Evolutionary conservation across 495 filamentous ascomycete genomes (phyloP).

Genomic region (Neurospora pannonica): DNA sequence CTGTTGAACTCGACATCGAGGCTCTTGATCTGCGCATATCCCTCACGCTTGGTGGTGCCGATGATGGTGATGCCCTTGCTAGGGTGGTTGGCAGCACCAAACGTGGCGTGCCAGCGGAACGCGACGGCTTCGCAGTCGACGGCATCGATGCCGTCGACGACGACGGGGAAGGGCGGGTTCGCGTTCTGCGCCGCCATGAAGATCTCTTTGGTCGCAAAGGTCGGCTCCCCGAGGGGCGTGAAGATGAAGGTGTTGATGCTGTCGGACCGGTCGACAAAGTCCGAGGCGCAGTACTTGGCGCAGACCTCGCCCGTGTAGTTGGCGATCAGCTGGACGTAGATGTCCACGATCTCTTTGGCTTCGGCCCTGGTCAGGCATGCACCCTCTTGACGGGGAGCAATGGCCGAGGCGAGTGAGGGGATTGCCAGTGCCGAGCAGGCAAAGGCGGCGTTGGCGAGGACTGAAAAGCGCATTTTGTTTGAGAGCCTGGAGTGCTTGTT

Average conservation of each 20-base stretch:
- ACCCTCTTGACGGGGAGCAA: constrained; percentile 5
- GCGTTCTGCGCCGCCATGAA: constrained; percentile 26
- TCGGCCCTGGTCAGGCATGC: constrained; percentile 21
- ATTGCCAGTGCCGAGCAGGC: constrained; percentile 19
- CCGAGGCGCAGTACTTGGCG: constrained; percentile 26
- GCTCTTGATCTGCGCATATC: constrained; percentile 23
- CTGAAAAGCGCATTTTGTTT: constrained; percentile 18
- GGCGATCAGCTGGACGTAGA: constrained; percentile 23
- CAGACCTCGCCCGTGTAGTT: constrained; percentile 24
- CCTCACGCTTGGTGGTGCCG: constrained; percentile 19
- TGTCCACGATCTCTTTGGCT: constrained; percentile 20
- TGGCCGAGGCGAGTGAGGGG: constrained; percentile 10
- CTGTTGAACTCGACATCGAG: constrained; percentile 30
- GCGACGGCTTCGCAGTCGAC: constrained; percentile 23
- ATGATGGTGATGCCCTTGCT: constrained; percentile 25
- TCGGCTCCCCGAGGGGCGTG: constrained; percentile 21
- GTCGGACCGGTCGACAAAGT: constrained; percentile 26
- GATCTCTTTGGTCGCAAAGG: constrained; percentile 27
- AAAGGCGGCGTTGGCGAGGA: constrained; percentile 16
- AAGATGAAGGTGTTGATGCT: constrained; percentile 33
- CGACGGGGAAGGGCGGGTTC: constrained; percentile 26
- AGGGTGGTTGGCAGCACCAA: constrained; percentile 23
- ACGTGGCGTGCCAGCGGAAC: constrained; percentile 29
- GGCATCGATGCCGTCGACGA: constrained; percentile 23
- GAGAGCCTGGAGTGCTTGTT: not conserved